A percentile compares a stretch with the other conserved stretches of the same genome.
Evolutionary conservation across 331 rosid genomes (phyloP).

Genomic region (Phaseolus coccineus): DNA sequence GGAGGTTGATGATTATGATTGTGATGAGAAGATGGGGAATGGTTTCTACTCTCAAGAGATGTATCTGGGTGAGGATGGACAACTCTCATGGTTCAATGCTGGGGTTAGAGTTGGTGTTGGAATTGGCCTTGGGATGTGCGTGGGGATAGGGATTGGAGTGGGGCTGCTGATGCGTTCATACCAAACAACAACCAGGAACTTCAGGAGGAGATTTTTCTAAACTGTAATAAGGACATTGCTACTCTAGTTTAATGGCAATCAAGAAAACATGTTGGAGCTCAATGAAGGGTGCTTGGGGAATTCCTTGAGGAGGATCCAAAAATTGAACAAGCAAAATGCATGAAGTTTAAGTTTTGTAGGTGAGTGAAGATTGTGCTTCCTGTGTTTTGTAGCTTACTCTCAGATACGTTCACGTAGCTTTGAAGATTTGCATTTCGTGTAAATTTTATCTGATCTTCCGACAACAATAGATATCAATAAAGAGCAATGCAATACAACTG

Average conservation of each 20-base stretch:
- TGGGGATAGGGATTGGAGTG: slow-evolving; percentile 87
- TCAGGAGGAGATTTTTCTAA: slow-evolving; percentile 75
- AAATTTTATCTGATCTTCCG: slow-evolving; percentile 37
- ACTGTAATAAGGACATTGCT: slow-evolving; percentile 30
- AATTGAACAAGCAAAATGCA: slow-evolving; percentile 39
- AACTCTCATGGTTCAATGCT: slow-evolving; percentile 91
- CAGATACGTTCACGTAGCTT: slow-evolving; percentile 22
- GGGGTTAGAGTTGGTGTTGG: slow-evolving; percentile 98
- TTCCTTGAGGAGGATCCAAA: slow-evolving; percentile 28
- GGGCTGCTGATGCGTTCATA: slow-evolving; percentile 94
- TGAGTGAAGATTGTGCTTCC: slow-evolving; percentile 57
- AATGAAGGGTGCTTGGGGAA: slow-evolving; percentile 26
- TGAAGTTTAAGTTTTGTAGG: slow-evolving; percentile 53
- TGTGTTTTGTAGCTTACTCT: slow-evolving; percentile 50
- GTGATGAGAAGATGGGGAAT: slow-evolving; percentile 64
- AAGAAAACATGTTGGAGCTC: slow-evolving; percentile 33
- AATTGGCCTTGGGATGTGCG: slow-evolving; percentile 92
- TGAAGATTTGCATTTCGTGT: slow-evolving; percentile 35
- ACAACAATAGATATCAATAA: slow-evolving; percentile 32
- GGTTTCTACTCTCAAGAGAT: slow-evolving; percentile 72
- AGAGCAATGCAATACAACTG: slow-evolving; percentile 25
- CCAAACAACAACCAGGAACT: slow-evolving; percentile 83
- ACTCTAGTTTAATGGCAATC: slow-evolving; percentile 30
- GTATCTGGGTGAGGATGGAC: slow-evolving; percentile 84
- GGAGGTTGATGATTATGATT: slow-evolving; percentile 69